Base-by-base conservation (phyloP, 176 grass and related monocot genomes). In the Oryza nivara region DNA sequence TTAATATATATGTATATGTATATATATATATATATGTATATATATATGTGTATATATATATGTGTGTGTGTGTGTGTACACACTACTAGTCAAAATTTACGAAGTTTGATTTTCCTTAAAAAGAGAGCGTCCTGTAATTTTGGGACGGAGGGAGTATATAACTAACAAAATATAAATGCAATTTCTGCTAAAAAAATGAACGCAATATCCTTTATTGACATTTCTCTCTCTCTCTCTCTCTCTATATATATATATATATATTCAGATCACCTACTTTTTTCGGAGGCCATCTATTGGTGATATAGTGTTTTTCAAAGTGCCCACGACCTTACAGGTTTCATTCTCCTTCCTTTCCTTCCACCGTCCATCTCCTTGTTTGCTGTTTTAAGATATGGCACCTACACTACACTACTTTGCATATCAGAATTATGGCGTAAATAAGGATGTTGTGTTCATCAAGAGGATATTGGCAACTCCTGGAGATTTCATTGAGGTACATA, bases 401-500 rank as follows among this genome's bases (percentile, higher is more conserved):
- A 81, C 61, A 74, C 52, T 81, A 13, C 61, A 67, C 32, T 17
- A 0, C 11, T 86, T 67, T 49, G 22, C 3, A 43, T 76, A 40
- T 35, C 88, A 89, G 88, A 89, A 89, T 28, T 77, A 52, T 71
- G 88, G 82, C 64, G 9, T 89, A 28, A 77, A 82, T 45, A 89
- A 86, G 83, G 83, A 89, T 77, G 88, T 72, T 65, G 83, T 89
- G 35, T 86, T 89, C 26, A 86, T 89, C 72, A 89, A 89, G 78
- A 89, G 88, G 78, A 74, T 89, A 65, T 12, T 89, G 60, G 88
- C 88, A 71, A 77, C 88, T 34, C 83, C 88, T 47, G 78, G 88
- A 65, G 88, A 89, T 77, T 89, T 86, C 78, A 89, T 89, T 9
- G 88, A 89, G 88, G 88, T 89, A 88, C 81, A 69, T 89, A 88